Conservation (phyloP, 2,329 filamentous ascomycete genomes). For the Arachnopeziza araneosa region DNA sequence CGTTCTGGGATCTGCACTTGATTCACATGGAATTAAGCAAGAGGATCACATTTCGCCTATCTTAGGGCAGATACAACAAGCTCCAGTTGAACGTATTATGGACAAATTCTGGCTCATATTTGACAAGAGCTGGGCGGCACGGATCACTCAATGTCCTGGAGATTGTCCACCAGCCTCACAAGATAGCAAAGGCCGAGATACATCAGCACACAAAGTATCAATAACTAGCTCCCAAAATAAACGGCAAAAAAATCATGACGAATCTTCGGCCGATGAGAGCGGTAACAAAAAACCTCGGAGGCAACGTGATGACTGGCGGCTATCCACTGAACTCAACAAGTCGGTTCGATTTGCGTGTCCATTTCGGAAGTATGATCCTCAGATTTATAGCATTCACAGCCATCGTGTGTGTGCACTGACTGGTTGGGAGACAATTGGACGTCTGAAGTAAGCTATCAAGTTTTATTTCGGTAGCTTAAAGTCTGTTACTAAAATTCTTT, state of each 20-base stretch:
- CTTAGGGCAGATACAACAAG: constrained; percentile 1
- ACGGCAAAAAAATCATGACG: constrained; percentile 5
- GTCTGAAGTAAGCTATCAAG: constrained; percentile 11
- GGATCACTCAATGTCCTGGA: too few species aligned
- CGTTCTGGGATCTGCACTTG: too few species aligned
- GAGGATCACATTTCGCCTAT: not conserved
- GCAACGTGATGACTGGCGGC: not conserved
- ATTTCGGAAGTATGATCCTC: constrained; percentile 15
- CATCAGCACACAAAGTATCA: constrained; percentile 12
- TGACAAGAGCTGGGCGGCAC: constrained; percentile 25
- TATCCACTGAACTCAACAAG: not conserved
- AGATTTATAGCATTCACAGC: constrained; percentile 10
- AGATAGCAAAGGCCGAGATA: too few species aligned
- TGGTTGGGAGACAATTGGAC: constrained; percentile 9
- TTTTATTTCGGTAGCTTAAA: not conserved
- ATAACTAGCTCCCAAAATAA: constrained; percentile 2
- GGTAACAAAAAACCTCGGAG: constrained; percentile 1
- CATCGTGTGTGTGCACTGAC: constrained; percentile 11
- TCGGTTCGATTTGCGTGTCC: constrained; percentile 14
- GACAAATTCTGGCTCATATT: constrained; percentile 13
- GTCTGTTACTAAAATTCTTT: not conserved
- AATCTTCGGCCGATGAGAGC: constrained; percentile 1
- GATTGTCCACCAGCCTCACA: too few species aligned
- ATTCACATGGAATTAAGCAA: too few species aligned
- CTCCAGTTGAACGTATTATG: constrained; percentile 12